phyloP scores from a whole-genome alignment of 169 alveolate genomes.

The Plasmodium reichenowi region DNA sequence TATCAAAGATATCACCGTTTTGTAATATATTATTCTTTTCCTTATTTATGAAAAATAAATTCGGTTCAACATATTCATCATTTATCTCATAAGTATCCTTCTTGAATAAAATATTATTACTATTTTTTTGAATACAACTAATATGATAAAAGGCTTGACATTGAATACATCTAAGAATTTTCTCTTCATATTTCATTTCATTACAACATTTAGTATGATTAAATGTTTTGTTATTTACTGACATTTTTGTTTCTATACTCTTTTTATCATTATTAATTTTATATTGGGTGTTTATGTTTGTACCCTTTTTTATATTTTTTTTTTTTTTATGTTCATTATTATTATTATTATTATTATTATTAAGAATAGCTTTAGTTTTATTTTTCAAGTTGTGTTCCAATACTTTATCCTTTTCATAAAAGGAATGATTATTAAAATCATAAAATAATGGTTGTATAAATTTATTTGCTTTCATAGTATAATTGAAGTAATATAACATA shows the following conservation, averaged over 20 bases:
- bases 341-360: background rate
- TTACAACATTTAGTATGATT: conserved; percentile 36
- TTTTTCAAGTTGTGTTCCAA: background rate
- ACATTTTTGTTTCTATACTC: background rate
- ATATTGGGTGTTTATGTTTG: no score
- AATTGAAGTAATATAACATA: conserved; percentile 36
- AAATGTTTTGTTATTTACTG: conserved; percentile 6
- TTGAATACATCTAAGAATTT: conserved; percentile 2
- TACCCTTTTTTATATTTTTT: background rate
- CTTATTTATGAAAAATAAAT: background rate
- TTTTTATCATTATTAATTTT: no score
- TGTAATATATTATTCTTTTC: background rate
- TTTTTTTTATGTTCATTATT: background rate
- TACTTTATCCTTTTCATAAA: background rate
- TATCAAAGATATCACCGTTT: background rate
- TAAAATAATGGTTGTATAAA: conserved; percentile 49
- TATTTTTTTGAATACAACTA: conserved; percentile 17
- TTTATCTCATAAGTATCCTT: background rate
- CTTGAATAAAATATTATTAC: conserved; percentile 6
- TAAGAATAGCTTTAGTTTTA: background rate
- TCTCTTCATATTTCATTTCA: conserved; percentile 10
- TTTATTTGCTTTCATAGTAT: conserved; percentile 15
- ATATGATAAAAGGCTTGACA: conserved; percentile 52
- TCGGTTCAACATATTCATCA: background rate
- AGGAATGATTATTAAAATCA: background rate